Conservation (phyloP, 495 filamentous ascomycete genomes). For the Penicillium longicatenatum region DNA sequence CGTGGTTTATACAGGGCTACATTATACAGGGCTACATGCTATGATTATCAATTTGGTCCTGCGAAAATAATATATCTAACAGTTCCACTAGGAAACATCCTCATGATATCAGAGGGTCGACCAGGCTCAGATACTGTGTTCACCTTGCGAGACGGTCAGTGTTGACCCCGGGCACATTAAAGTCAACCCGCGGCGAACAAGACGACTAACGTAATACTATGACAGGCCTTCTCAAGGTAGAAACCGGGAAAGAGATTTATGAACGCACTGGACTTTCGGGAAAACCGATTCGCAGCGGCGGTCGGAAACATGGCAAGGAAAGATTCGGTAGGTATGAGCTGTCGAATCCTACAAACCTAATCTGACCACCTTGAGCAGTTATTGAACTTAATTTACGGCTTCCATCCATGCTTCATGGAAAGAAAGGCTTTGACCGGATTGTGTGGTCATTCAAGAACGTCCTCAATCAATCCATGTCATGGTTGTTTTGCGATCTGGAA, state of each 20-base stretch:
- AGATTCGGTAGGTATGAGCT: conserved; percentile 50
- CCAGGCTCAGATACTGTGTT: conserved; percentile 80
- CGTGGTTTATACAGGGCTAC: no score
- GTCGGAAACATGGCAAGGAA: conserved; percentile 61
- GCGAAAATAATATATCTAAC: not conserved
- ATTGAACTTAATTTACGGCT: conserved; percentile 79
- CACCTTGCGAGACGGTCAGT: conserved; percentile 67
- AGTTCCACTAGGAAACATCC: conserved; percentile 65
- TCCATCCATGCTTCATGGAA: conserved; percentile 85
- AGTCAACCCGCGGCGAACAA: not conserved
- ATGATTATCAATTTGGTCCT: not conserved
- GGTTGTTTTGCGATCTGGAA: conserved; percentile 76
- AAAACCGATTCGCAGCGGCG: conserved; percentile 61
- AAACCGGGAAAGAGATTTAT: conserved; percentile 80
- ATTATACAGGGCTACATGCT: no score
- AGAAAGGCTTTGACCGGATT: conserved; percentile 86
- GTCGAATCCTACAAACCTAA: not conserved
- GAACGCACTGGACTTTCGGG: conserved; percentile 84
- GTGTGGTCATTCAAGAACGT: conserved; percentile 84
- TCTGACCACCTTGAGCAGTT: conserved; percentile 46
- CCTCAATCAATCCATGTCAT: conserved; percentile 67
- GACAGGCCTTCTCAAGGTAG: conserved; percentile 70
- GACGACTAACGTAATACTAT: conserved; percentile 1
- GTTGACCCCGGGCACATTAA: not conserved
- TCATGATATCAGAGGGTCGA: conserved; percentile 89